Base-by-base conservation (phyloP, 768 basidiomycete species). In the Boletus sp. region DNA sequence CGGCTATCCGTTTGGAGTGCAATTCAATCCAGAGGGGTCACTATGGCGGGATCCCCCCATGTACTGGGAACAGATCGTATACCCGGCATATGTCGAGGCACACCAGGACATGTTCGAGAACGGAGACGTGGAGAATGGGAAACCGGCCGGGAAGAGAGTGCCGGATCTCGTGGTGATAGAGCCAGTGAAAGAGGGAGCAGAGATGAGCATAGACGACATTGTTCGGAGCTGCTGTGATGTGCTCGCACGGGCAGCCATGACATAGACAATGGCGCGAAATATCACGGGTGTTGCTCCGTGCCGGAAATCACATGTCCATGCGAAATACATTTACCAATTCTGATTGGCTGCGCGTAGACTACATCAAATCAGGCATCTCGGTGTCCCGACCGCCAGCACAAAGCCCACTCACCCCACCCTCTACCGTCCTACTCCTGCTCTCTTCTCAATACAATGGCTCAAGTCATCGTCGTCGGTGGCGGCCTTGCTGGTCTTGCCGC, bases 401-500 rank as follows among this genome's bases (percentile, higher is more conserved):
- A 41, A 15, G 32, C 56, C 58, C 62, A 7, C 61, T 67, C n/a
- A n/a, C n/a, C n/a, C 62, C 63, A 67, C 72, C 69, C 60, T 64
- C 64, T 67, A 66, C 55, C 66, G 64, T 63, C 65, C 53, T 32
- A 18, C 28, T n/a, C n/a, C n/a, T n/a, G n/a, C n/a, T 41, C 12
- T 24, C 48, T 28, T 50, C 30, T 32, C 45, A 60, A 39, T n/a
- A 45, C 29, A 67, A 81, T 81, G 78, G 76, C 77, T 57, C 81
- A 82, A 58, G 90, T 92, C 64, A 94, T 97, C 74, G 89, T 98
- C 68, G 93, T 97, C 59, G 95, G 95, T 71, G 95, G 94, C 64
- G 93, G 93, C 81, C 90, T 95, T 65, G 90, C 90, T 24, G 93
- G 94, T 75, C 90, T 95, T 67, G 91, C 91, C 67, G 96, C 95